Percentiles rank a stretch among this genome's conserved stretches.
phyloP scores from a whole-genome alignment of 345 rosid species.

The Eucalyptus cladocalyx region DNA sequence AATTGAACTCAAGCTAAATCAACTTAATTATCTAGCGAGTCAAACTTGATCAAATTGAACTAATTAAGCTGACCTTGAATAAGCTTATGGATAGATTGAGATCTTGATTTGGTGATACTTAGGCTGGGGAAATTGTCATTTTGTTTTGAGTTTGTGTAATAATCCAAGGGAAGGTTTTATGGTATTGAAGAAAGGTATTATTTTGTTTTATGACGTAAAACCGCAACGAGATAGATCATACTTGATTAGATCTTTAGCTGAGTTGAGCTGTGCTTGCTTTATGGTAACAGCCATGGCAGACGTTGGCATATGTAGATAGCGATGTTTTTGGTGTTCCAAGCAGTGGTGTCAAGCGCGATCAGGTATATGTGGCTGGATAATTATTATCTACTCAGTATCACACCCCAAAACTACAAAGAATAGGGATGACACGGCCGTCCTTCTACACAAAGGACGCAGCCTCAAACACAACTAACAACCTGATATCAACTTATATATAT shows the following conservation, averaged over 20 bases:
- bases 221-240: neutral
- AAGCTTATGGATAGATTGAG: neutral
- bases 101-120: neutral
- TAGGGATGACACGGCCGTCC: no score
- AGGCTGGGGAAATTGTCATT: neutral
- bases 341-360: constrained; percentile 64
- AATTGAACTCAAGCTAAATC: neutral
- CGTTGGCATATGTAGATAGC: constrained; percentile 73
- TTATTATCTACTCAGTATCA: neutral
- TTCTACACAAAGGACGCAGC: no score
- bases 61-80: neutral
- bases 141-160: neutral
- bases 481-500: no score
- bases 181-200: neutral
- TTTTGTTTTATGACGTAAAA: neutral
- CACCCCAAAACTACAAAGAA: no score
- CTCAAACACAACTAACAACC: no score
- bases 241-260: neutral
- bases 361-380: constrained; percentile 27
- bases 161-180: neutral
- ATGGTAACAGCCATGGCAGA: constrained; percentile 53
- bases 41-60: neutral
- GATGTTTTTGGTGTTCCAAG: constrained; percentile 57
- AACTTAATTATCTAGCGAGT: neutral
- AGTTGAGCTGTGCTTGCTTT: neutral